Conservation (phyloP, 2,329 filamentous ascomycete genomes). For the Claviceps maximensis region DNA sequence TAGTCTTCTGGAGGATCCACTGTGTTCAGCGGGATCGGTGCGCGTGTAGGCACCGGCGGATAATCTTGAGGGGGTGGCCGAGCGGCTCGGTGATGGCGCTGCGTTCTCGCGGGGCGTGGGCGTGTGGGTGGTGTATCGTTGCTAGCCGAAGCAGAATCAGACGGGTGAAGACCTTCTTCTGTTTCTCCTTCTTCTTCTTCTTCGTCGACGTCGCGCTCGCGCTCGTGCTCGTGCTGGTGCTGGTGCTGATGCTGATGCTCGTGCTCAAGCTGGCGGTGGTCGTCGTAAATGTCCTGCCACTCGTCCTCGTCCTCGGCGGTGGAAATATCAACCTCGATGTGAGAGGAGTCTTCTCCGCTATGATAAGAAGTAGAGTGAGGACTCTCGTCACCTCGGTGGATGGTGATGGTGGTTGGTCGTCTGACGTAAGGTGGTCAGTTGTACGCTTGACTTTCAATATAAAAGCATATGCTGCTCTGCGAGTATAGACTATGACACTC, state of each 20-base stretch:
- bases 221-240: slow-evolving; percentile 18
- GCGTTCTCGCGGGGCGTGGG: slow-evolving; percentile 10
- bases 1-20: slow-evolving; percentile 55
- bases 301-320: slow-evolving; percentile 27
- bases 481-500: slow-evolving; percentile 16
- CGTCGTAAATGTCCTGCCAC: slow-evolving; percentile 19
- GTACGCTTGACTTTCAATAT: slow-evolving; percentile 11
- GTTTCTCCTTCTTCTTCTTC: not conserved
- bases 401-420: slow-evolving; percentile 15
- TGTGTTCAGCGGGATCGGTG: slow-evolving; percentile 43
- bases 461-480: not conserved
- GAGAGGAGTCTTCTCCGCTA: slow-evolving; percentile 26
- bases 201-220: slow-evolving; percentile 10
- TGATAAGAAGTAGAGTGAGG: slow-evolving; percentile 23
- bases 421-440: slow-evolving; percentile 14
- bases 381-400: slow-evolving; percentile 17
- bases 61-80: slow-evolving; percentile 23
- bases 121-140: slow-evolving; percentile 18
- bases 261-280: not conserved
- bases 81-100: slow-evolving; percentile 20
- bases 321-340: slow-evolving; percentile 17
- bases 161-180: slow-evolving; percentile 39
- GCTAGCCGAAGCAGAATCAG: slow-evolving; percentile 43
- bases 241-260: not conserved
- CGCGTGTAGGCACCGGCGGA: slow-evolving; percentile 21